Conservation (phyloP, 1,284 basidiomycete genomes). For the Neolentinus lepideus region DNA sequence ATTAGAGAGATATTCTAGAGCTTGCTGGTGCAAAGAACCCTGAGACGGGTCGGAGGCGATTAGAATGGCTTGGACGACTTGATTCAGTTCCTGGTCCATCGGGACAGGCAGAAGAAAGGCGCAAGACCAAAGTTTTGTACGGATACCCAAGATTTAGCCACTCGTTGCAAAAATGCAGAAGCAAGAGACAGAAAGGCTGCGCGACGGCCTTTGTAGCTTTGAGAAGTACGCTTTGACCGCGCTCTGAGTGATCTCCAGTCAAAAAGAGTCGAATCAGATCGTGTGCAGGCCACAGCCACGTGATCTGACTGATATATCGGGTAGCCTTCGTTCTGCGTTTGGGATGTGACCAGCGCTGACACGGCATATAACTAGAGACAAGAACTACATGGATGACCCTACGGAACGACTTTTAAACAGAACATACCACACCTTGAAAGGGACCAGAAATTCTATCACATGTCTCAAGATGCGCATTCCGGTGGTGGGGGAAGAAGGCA, state of each 20-base stretch:
- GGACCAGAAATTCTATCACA: too few relatives aligned
- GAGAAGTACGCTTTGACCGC: background rate
- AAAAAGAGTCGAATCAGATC: background rate
- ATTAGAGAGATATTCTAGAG: constrained; percentile 72
- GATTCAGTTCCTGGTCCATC: constrained; percentile 74
- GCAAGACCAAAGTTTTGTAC: background rate
- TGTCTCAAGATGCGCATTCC: too few relatives aligned
- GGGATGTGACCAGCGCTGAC: too few relatives aligned
- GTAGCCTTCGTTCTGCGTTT: background rate
- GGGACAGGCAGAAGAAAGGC: background rate
- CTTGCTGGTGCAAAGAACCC: constrained; percentile 65
- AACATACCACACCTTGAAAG: too few relatives aligned
- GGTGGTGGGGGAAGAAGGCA: too few relatives aligned
- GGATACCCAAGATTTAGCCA: background rate
- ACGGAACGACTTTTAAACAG: too few relatives aligned
- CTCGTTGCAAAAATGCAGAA: background rate
- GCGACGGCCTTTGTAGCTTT: background rate
- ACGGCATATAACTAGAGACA: too few relatives aligned
- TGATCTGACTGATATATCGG: background rate
- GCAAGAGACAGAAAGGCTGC: constrained; percentile 2
- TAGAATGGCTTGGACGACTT: constrained; percentile 75
- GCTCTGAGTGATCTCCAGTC: background rate
- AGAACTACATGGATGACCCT: too few relatives aligned
- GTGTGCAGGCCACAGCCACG: background rate
- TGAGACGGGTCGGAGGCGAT: constrained; percentile 79